phyloP scores from a whole-genome alignment of 1,284 basidiomycete genomes.

The Golubevia sp. region DNA sequence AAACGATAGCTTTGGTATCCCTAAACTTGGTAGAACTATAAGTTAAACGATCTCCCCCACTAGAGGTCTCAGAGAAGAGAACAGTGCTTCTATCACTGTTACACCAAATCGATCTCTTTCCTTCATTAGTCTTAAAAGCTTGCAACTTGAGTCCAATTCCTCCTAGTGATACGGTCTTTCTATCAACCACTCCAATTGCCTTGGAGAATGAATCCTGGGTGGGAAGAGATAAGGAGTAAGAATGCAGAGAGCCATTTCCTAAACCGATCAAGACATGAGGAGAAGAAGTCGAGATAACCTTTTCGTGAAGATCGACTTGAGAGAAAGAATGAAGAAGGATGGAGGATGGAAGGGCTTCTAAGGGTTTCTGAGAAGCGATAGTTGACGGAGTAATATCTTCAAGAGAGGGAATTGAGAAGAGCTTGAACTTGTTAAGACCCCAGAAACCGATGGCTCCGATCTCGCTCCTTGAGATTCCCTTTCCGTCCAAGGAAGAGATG shows the following conservation, averaged over 20 bases:
- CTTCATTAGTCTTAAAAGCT: conserved; percentile 21
- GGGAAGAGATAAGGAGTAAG: conserved; percentile 27
- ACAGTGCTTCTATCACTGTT: conserved; percentile 28
- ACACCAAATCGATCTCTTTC: conserved; percentile 27
- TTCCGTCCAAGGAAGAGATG: conserved; percentile 13
- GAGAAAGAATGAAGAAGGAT: conserved; percentile 33
- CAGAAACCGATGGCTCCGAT: conserved; percentile 30
- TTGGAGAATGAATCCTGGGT: conserved; percentile 17
- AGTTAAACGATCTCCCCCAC: conserved; percentile 20
- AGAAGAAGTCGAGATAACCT: background rate
- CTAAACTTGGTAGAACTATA: conserved; percentile 30
- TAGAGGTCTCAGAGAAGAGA: conserved; percentile 18
- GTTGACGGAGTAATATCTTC: conserved; percentile 22
- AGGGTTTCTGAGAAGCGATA: conserved; percentile 7
- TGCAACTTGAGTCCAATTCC: conserved; percentile 23
- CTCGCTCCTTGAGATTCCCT: conserved; percentile 4
- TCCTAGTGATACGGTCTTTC: conserved; percentile 26
- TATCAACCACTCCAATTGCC: conserved; percentile 25
- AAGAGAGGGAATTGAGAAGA: conserved; percentile 26
- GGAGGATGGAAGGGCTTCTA: conserved; percentile 28
- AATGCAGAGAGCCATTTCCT: conserved; percentile 30
- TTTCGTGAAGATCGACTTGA: background rate
- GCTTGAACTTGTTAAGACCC: conserved; percentile 16
- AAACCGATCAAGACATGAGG: conserved; percentile 34
- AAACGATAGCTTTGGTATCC: conserved; percentile 19